Base-by-base conservation (phyloP, 768 basidiomycete species). In the Suillus plorans region DNA sequence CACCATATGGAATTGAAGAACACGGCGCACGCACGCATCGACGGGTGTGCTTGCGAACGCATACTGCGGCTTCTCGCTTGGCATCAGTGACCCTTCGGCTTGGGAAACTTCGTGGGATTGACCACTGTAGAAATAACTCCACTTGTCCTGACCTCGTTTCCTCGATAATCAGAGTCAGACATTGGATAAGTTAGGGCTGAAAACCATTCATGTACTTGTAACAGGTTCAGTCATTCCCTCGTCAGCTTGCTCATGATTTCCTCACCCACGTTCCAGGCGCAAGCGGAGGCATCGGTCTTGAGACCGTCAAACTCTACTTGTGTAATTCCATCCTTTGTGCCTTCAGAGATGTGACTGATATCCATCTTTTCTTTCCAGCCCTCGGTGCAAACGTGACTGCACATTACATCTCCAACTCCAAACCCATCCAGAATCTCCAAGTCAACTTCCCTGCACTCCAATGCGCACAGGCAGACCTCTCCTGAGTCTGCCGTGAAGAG, bases 221-320 rank as follows among this genome's bases (percentile, higher is more conserved):
- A 3, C 89, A 64, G 89, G 89, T 88, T 56, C 63, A n/a, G 44
- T 62, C 9, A 13, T 47, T 45, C 16, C 18, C 5, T 62, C 16
- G 16, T 25, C 37, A 61, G 16, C 28, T 42, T 10, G 13, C 13
- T 39, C 36, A 9, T 60, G 16, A 39, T 62, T 31, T 18, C 37
- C 52, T 61, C 14, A 60, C 60, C 12, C 59, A 31, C 36, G 31
- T 22, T 5, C 28, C 70, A 87, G 91, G 91, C 58, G 89, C 90
- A 2, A 90, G 86, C 68, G 89, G 90, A 10, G 90, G 89, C 1
- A 92, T 93, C 41, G 90, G 91, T 12, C 78, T 89, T 1, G 86
- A 84, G 68, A 89, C 86, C 2, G 80, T 80, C n/a, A 79, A 79
- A 13, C 71, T 84, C 1, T 91, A 86, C 70, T 79, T 87, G 37